Percentiles rank a stretch among this genome's conserved stretches.
Conservation (phyloP, 2,329 filamentous ascomycete species). For the Hymenoscyphus salicellus region DNA sequence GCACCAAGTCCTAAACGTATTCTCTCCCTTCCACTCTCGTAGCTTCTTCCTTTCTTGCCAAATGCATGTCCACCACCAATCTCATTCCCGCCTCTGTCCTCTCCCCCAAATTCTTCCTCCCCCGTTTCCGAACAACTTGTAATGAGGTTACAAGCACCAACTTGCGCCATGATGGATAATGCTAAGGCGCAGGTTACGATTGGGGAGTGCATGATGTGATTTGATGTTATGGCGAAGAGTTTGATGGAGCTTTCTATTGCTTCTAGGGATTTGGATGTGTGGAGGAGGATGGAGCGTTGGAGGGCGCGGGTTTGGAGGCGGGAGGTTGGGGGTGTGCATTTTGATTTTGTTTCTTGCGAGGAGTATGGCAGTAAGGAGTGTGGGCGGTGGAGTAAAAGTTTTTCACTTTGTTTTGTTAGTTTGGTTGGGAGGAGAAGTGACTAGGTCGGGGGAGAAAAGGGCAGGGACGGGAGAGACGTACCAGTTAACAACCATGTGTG, state of each 20-base stretch:
- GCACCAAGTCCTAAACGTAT: slow-evolving; percentile 59
- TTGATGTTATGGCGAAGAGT: slow-evolving; percentile 52
- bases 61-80: not conserved
- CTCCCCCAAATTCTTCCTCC: not conserved
- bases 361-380: slow-evolving; percentile 45
- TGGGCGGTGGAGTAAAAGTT: slow-evolving; percentile 48
- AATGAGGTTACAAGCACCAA: slow-evolving; percentile 53
- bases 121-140: too few relatives aligned
- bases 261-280: slow-evolving; percentile 58
- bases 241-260: slow-evolving; percentile 55
- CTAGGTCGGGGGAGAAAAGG: not conserved
- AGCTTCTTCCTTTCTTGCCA: slow-evolving; percentile 23
- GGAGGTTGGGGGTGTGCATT: slow-evolving; percentile 33
- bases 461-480: slow-evolving; percentile 7
- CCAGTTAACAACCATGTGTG: slow-evolving; percentile 36
- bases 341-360: slow-evolving; percentile 17
- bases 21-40: slow-evolving; percentile 41
- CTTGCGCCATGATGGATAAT: slow-evolving; percentile 53
- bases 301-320: slow-evolving; percentile 43
- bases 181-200: slow-evolving; percentile 56
- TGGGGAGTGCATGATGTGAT: slow-evolving; percentile 53
- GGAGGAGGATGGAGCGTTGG: slow-evolving; percentile 44
- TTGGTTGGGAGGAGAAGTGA: too few relatives aligned
- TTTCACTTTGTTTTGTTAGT: slow-evolving; percentile 4
- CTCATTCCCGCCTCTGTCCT: not conserved